Evolutionary conservation across 371 early-diverging fungal species (phyloP), one percentile per base, ranked within the genome.

Genomic region (Thermomucor indicae-seudaticae): DNA sequence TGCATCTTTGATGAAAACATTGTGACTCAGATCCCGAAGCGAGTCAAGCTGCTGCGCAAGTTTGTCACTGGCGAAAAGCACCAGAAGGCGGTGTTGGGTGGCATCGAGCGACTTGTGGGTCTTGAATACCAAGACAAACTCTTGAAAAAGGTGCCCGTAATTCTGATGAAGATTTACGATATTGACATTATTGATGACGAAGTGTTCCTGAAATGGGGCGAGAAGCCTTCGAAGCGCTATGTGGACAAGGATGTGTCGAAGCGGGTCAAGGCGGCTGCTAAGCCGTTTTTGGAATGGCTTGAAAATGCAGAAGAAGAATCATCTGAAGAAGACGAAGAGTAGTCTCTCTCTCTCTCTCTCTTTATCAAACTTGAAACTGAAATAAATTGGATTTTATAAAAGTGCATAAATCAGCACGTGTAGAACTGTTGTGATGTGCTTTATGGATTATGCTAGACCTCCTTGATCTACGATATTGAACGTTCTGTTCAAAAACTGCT

Each of bases 161-260:
- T 95, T 46, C 75, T 98, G 64, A 91, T 92, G 86, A 84, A 80
- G 25, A 70, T 95, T 42, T 97, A 94, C 62, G 91, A 96, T 48
- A 81, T 75, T 45, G 97, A 98, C 50, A 65, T 97, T 34, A 65
- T 97, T 51, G 94, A 93, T 20, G 98, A 97, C 70, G 93, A 93
- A 8, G 85, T 85, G 17, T 80, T 93, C 45, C 45, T 89, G 20
- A 86, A 86, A 45, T 96, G 97, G 97, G 92, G 86, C 47, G 91
- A 86, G 55, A 92, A 93, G 72, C 79, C 87, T 23, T 79, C 80
- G 57, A 95, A 95, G 80, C 89, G 90, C 65, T 96, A 89, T 64
- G 94, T 95, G 39, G 90, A 88, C 45, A 76, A 80, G 62, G 79
- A 79, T 6, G 76, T 79, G 43, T 78, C 81, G 62, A 88, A 91